These are phyloP conservation scores for Neurospora sp. DNA, from an alignment of 495 filamentous ascomycete genomes.

Conservation along the genomic window DNA sequence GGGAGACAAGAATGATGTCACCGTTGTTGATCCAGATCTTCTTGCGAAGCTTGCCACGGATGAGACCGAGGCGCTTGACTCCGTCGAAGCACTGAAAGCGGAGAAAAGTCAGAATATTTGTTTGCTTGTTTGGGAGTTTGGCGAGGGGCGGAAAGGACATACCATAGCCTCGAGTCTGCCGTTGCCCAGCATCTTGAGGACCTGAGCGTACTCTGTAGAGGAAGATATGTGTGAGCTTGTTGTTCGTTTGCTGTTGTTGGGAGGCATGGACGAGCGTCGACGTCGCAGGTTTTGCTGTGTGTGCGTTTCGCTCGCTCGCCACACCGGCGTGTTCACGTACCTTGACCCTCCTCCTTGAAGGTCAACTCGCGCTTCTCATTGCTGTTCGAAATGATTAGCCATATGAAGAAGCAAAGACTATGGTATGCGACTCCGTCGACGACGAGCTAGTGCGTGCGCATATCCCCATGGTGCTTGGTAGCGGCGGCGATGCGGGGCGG, in stretches of 20 bases:
- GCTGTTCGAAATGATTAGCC: slow-evolving; percentile 32
- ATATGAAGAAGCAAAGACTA: not conserved
- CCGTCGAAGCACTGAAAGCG: slow-evolving; percentile 99
- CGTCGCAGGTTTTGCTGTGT: not conserved
- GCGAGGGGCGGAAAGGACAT: not conserved
- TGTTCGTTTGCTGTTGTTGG: slow-evolving; percentile 1
- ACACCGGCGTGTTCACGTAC: slow-evolving; percentile 28
- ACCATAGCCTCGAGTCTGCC: slow-evolving; percentile 77
- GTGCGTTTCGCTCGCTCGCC: slow-evolving; percentile 4
- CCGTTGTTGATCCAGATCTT: slow-evolving; percentile 99
- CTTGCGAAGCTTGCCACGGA: slow-evolving; percentile 94
- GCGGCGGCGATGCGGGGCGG: not conserved
- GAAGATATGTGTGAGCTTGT: slow-evolving; percentile 9
- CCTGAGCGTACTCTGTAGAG: slow-evolving; percentile 82
- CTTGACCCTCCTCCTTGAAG: slow-evolving; percentile 98
- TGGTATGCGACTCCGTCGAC: not conserved
- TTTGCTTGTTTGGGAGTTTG: not conserved
- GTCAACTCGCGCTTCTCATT: slow-evolving; percentile 97
- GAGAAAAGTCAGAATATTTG: slow-evolving; percentile 22
- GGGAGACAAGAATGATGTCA: slow-evolving; percentile 93
- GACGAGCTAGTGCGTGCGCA: not conserved
- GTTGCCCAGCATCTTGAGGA: slow-evolving; percentile 97
- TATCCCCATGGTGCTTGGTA: not conserved
- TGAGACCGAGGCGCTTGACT: slow-evolving; percentile 72
- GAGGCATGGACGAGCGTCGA: not conserved